Conservation (phyloP, 2,329 filamentous ascomycete genomes). For the Penicillium hesseltinei region DNA sequence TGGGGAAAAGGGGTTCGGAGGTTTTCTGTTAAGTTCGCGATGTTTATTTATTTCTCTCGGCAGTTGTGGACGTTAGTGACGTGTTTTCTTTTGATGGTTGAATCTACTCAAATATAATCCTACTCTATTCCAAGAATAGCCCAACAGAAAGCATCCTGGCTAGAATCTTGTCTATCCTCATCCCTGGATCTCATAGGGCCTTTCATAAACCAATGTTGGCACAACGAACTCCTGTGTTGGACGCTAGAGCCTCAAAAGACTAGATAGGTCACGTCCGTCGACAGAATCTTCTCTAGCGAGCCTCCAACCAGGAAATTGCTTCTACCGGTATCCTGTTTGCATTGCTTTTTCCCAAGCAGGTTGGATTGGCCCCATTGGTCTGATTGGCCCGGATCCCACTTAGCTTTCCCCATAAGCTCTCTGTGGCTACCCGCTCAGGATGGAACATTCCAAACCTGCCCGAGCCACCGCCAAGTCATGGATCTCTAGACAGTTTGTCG, state of each 20-base stretch:
- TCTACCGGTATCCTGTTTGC: neutral
- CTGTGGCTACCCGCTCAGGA: conserved; percentile 30
- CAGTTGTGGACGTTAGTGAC: neutral
- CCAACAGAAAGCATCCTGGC: neutral
- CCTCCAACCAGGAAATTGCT: neutral
- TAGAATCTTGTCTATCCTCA: neutral
- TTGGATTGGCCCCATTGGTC: conserved; percentile 2
- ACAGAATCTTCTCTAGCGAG: neutral
- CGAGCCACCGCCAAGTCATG: conserved; percentile 9
- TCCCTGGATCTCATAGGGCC: neutral
- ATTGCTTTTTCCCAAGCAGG: conserved; percentile 14
- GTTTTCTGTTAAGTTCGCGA: neutral
- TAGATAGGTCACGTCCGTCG: conserved; percentile 15
- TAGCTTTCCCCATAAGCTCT: conserved; percentile 25
- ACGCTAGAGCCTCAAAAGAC: conserved; percentile 12
- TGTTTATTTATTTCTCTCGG: neutral
- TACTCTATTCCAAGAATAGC: neutral
- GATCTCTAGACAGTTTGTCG: neutral
- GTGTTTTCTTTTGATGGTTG: neutral
- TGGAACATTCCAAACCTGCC: conserved; percentile 25
- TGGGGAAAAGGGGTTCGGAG: conserved; percentile 1
- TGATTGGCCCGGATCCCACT: conserved; percentile 20
- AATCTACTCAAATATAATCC: neutral
- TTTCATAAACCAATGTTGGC: neutral
- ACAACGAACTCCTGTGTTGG: neutral